These are phyloP conservation scores for Phytophthora pini DNA, from an alignment of 352 stramenopile species.

Conservation along the genomic window DNA sequence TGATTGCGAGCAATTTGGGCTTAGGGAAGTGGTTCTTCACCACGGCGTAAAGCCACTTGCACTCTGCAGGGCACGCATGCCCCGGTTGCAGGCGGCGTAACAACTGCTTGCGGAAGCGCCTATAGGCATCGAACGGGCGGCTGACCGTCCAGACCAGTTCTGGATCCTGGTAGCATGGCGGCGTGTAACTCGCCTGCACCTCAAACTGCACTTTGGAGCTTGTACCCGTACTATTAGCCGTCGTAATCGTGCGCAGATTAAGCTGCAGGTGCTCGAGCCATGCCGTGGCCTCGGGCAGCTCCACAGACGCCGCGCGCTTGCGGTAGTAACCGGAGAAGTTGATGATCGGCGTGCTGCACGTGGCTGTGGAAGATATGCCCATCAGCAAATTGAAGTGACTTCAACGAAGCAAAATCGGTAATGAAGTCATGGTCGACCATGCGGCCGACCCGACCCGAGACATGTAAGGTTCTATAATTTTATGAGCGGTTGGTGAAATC, in stretches of 20 bases:
- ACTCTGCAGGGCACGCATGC: conserved; percentile 41
- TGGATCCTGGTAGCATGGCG: conserved; percentile 18
- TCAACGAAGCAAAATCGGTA: conserved; percentile 5
- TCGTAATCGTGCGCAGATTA: conserved; percentile 20
- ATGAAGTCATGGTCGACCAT: not conserved
- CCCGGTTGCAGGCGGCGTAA: conserved; percentile 25
- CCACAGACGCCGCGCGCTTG: conserved; percentile 37
- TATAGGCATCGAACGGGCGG: conserved; percentile 50
- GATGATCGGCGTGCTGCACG: conserved; percentile 34
- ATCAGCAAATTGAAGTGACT: conserved; percentile 17
- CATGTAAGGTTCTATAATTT: no score
- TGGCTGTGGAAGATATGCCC: conserved; percentile 25
- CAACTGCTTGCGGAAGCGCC: conserved; percentile 47
- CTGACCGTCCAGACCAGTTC: conserved; percentile 36
- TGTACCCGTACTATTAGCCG: not conserved
- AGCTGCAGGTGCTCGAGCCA: conserved; percentile 43
- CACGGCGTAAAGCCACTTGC: conserved; percentile 43
- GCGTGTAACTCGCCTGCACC: conserved; percentile 34
- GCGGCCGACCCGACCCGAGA: no score
- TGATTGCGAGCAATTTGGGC: conserved; percentile 32
- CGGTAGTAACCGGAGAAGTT: conserved; percentile 40
- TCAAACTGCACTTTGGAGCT: conserved; percentile 30
- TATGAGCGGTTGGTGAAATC: no score
- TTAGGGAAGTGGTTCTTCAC: conserved; percentile 49
- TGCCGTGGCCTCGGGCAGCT: conserved; percentile 36